phyloP scores from a whole-genome alignment of 345 rosid genomes.

The Cardamine resedifolia region DNA sequence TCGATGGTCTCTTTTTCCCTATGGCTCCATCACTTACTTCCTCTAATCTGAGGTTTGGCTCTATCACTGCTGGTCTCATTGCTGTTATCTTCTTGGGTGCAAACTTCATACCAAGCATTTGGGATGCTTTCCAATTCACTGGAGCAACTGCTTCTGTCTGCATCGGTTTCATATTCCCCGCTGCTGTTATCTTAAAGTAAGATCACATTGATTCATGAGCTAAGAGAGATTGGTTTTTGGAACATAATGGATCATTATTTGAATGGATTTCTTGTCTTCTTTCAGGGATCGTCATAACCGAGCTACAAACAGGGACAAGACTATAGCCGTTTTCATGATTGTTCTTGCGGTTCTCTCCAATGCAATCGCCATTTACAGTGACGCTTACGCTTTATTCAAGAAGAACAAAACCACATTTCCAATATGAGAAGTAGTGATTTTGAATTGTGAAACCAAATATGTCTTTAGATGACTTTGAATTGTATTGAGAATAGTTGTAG shows the following conservation, averaged over 20 bases:
- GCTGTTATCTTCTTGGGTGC: slow-evolving; percentile 68
- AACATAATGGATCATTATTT: neutral
- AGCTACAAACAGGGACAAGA: slow-evolving; percentile 75
- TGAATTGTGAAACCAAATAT: neutral
- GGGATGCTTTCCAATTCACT: slow-evolving; percentile 96
- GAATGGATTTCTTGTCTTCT: slow-evolving; percentile 8
- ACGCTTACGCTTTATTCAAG: slow-evolving; percentile 60
- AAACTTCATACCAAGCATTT: slow-evolving; percentile 91
- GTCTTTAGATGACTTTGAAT: slow-evolving; percentile 11
- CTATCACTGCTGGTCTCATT: slow-evolving; percentile 62
- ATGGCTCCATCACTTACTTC: slow-evolving; percentile 53
- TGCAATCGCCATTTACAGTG: slow-evolving; percentile 74
- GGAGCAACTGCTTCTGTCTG: slow-evolving; percentile 96
- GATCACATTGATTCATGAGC: slow-evolving; percentile 14
- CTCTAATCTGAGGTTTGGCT: slow-evolving; percentile 67
- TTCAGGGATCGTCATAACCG: slow-evolving; percentile 71
- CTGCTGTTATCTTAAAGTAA: slow-evolving; percentile 79
- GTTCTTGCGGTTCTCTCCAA: slow-evolving; percentile 77
- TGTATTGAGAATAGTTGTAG: slow-evolving; percentile 2
- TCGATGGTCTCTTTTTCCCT: slow-evolving; percentile 88
- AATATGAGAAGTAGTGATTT: neutral
- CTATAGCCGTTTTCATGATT: slow-evolving; percentile 60
- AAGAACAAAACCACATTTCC: slow-evolving; percentile 33
- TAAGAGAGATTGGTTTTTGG: neutral
- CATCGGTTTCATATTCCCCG: slow-evolving; percentile 92